These are phyloP conservation scores for Ceratobasidium sp. DNA, from an alignment of 1,284 basidiomycete genomes.

Conservation along the genomic window DNA sequence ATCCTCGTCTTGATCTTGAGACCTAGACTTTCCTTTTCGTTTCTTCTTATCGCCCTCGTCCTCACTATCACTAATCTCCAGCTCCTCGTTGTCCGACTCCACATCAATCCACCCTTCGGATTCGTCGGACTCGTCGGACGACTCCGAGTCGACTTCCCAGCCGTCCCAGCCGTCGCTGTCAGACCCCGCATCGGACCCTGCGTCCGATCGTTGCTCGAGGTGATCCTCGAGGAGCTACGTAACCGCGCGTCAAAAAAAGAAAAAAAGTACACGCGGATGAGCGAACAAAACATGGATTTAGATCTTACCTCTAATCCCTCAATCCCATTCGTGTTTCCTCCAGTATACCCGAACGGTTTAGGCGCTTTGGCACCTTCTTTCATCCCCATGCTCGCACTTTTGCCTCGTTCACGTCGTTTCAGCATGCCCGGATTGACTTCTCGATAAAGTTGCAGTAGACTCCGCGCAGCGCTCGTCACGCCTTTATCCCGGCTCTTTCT, in stretches of 20 bases:
- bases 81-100: conserved; percentile 70
- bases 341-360: conserved; percentile 81
- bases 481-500: conserved; percentile 95
- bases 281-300: too few species aligned
- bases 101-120: conserved; percentile 88
- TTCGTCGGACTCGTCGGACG: conserved; percentile 67
- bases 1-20: conserved; percentile 49
- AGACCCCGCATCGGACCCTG: conserved; percentile 58
- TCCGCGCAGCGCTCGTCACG: conserved; percentile 86
- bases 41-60: conserved; percentile 66
- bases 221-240: conserved; percentile 86
- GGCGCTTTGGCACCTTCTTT: conserved; percentile 63
- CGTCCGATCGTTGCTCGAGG: conserved; percentile 65
- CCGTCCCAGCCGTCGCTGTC: conserved; percentile 81
- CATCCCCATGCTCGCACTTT: conserved; percentile 81
- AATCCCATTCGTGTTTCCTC: conserved; percentile 76
- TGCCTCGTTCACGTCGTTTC: conserved; percentile 88
- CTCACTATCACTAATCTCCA: conserved; percentile 87
- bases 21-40: conserved; percentile 52
- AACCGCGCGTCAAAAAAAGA: neutral
- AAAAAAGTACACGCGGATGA: too few species aligned
- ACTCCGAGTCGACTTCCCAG: conserved; percentile 88
- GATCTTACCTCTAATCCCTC: conserved; percentile 83
- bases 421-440: conserved; percentile 96
- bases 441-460: conserved; percentile 90